These are phyloP conservation scores for Teratosphaeria zuluensis DNA, from an alignment of 2,329 filamentous ascomycete species.

Conservation along the genomic window DNA sequence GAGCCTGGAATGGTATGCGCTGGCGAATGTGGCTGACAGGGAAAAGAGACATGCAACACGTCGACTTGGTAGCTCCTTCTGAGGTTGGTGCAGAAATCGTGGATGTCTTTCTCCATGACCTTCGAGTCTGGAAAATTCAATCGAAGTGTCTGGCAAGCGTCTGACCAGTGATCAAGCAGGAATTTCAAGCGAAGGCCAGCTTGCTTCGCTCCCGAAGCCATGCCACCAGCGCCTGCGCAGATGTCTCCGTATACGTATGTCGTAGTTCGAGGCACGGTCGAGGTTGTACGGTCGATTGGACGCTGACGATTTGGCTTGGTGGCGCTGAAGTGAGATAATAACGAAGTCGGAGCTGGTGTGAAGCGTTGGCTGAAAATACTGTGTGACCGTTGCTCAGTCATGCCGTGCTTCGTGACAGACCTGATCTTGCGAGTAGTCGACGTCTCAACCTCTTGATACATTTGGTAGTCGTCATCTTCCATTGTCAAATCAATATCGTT, in stretches of 20 bases:
- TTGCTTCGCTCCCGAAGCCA: slow-evolving; percentile 51
- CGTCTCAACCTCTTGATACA: neutral
- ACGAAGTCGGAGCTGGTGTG: slow-evolving; percentile 34
- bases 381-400: neutral
- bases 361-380: no score
- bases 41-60: slow-evolving; percentile 64
- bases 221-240: slow-evolving; percentile 65
- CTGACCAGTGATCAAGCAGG: slow-evolving; percentile 52
- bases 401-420: neutral
- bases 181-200: slow-evolving; percentile 43
- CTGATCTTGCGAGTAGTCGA: neutral
- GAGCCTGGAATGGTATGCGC: slow-evolving; percentile 52
- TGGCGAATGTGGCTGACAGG: slow-evolving; percentile 67
- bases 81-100: slow-evolving; percentile 23
- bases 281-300: no score
- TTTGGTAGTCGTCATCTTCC: neutral
- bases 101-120: slow-evolving; percentile 8
- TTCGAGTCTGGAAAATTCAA: slow-evolving; percentile 38
- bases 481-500: neutral
- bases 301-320: no score
- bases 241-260: slow-evolving; percentile 59
- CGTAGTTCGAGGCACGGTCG: slow-evolving; percentile 37
- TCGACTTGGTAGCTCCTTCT: slow-evolving; percentile 40
- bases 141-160: slow-evolving; percentile 49
- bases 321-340: no score